Percentiles rank a stretch among this genome's conserved stretches.
Conservation (phyloP, 805 yeast genomes). For the Hanseniaspora guilliermondii region DNA sequence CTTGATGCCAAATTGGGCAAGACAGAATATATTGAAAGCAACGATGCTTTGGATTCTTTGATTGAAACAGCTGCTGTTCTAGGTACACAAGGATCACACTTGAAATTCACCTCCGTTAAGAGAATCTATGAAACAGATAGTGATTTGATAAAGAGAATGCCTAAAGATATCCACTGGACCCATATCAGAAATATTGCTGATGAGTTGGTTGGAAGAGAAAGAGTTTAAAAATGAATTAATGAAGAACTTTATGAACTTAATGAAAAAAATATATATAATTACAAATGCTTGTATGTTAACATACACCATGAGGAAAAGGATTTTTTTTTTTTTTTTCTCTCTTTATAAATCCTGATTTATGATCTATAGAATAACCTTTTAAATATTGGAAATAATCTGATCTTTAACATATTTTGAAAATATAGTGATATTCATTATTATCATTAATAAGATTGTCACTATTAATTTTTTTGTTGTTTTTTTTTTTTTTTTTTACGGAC, state of each 20-base stretch:
- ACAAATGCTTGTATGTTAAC: no score
- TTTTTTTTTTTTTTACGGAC: neutral
- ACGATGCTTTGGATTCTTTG: constrained; percentile 21
- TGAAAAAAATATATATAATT: neutral
- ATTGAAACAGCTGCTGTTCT: constrained; percentile 61
- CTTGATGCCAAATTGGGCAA: constrained; percentile 22
- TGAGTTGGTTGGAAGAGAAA: constrained; percentile 64
- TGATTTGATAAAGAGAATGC: constrained; percentile 67
- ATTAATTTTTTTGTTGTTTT: neutral
- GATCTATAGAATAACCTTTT: no score
- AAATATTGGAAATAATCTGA: no score
- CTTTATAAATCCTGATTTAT: neutral
- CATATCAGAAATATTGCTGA: constrained; percentile 65
- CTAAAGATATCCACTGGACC: constrained; percentile 78
- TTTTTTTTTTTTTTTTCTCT: neutral
- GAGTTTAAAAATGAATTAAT: constrained; percentile 14
- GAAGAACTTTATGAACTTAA: neutral
- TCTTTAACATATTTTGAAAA: no score
- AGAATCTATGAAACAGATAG: constrained; percentile 80
- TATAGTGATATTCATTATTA: no score
- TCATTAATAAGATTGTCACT: no score
- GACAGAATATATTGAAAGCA: neutral
- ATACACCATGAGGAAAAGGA: no score
- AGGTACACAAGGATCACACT: constrained; percentile 68
- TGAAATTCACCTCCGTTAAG: constrained; percentile 61